phyloP scores from a whole-genome alignment of 805 yeast genomes.

The Cyberlindnera veronae region DNA sequence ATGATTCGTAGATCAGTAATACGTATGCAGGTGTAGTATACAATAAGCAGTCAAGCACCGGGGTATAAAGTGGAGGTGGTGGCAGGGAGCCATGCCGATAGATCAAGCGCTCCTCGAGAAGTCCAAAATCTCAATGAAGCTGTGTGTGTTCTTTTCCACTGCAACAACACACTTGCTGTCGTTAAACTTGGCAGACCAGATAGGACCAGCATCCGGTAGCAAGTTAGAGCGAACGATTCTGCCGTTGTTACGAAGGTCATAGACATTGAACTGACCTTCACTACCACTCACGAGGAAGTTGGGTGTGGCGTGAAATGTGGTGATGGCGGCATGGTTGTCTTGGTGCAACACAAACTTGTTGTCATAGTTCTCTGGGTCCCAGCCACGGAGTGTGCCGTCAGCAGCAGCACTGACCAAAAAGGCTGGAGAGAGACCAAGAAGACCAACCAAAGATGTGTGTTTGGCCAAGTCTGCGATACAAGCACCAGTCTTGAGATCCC shows the following conservation, averaged over 20 bases:
- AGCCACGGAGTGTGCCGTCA: constrained; percentile 83
- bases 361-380: constrained; percentile 82
- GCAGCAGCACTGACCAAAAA: constrained; percentile 93
- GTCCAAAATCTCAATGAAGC: constrained; percentile 82
- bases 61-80: not conserved
- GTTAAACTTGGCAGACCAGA: constrained; percentile 94
- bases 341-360: constrained; percentile 64
- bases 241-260: constrained; percentile 76
- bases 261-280: constrained; percentile 79
- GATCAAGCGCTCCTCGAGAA: constrained; percentile 43
- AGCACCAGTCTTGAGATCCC: constrained; percentile 82
- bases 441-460: constrained; percentile 86
- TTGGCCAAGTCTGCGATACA: constrained; percentile 72
- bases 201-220: constrained; percentile 73
- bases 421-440: constrained; percentile 71
- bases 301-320: constrained; percentile 90
- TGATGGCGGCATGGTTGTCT: constrained; percentile 82
- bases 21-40: not conserved
- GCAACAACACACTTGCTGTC: constrained; percentile 86
- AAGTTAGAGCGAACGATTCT: constrained; percentile 66
- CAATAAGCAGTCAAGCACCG: not conserved
- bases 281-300: constrained; percentile 85
- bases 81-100: not conserved
- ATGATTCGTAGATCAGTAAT: not conserved
- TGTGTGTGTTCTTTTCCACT: constrained; percentile 66